Conservation (phyloP, 2,329 filamentous ascomycete genomes). For the Biscogniauxia marginata region DNA sequence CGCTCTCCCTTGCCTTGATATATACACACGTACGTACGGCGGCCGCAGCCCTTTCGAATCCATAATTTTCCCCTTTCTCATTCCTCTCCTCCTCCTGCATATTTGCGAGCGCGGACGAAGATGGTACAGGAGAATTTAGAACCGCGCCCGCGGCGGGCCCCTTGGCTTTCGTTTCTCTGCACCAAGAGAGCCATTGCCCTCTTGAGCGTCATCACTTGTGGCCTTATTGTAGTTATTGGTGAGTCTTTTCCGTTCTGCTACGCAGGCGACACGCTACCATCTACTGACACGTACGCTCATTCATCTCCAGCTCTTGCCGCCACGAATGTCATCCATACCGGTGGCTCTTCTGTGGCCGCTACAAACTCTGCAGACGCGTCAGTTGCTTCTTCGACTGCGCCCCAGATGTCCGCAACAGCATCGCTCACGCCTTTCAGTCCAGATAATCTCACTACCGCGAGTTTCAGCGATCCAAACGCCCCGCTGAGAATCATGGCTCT, state of each 20-base stretch:
- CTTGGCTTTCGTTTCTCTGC: constrained; percentile 7
- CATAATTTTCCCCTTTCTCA: not conserved
- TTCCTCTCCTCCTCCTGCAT: not conserved
- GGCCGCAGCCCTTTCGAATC: not conserved
- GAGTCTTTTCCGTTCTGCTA: constrained; percentile 1
- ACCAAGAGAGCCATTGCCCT: constrained; percentile 15
- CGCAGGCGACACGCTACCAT: not conserved
- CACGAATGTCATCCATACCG: constrained; percentile 7
- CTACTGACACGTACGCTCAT: constrained; percentile 2
- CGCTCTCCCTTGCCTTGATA: not conserved
- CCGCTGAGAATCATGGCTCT: constrained; percentile 27
- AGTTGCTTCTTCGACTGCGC: not conserved
- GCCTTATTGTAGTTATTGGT: constrained; percentile 13
- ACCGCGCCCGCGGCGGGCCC: constrained; percentile 1
- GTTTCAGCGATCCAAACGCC: constrained; percentile 32
- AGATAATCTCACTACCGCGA: constrained; percentile 1
- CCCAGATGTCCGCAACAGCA: not conserved
- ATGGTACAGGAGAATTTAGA: not conserved
- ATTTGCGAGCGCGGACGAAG: not conserved
- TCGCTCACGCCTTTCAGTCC: constrained; percentile 2
- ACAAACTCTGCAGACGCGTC: constrained; percentile 1
- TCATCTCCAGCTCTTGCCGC: constrained; percentile 10
- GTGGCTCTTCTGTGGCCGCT: constrained; percentile 1
- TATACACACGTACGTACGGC: too few species aligned
- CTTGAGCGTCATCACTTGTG: constrained; percentile 3